These are phyloP conservation scores for Geranium brycei DNA, from an alignment of 345 rosid genomes.

Conservation along the genomic window DNA sequence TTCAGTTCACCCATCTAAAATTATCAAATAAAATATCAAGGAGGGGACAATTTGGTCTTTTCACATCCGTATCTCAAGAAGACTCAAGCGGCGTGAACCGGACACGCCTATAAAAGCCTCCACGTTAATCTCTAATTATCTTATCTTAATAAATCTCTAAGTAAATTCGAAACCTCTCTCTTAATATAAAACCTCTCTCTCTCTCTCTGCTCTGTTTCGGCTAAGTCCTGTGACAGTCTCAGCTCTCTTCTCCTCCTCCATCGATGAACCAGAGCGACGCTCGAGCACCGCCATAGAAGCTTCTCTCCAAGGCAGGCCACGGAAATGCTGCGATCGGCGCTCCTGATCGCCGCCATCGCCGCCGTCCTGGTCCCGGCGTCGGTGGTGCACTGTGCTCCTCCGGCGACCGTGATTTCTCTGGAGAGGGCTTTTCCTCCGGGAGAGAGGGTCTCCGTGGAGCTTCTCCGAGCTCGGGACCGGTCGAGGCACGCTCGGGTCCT, in stretches of 20 bases:
- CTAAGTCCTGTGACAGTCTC: neutral
- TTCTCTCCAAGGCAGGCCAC: neutral
- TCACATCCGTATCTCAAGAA: neutral
- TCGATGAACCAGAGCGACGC: neutral
- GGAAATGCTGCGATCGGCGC: neutral
- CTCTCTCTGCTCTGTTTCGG: neutral
- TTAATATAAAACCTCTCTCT: no score
- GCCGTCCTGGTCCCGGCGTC: conserved; percentile 13
- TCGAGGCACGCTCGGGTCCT: conserved; percentile 61
- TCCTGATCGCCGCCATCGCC: conserved; percentile 13
- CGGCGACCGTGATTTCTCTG: conserved; percentile 33
- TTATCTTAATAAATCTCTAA: neutral
- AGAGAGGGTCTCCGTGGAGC: conserved; percentile 34
- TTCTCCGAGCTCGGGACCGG: conserved; percentile 56
- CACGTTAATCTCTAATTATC: neutral
- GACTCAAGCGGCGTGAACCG: neutral
- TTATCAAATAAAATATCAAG: no score
- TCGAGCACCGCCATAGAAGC: neutral
- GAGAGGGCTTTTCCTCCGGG: conserved; percentile 57
- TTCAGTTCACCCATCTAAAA: no score
- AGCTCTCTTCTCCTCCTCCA: no score
- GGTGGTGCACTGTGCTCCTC: conserved; percentile 18
- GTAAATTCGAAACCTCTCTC: neutral
- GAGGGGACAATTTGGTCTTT: neutral
- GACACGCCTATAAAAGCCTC: neutral